phyloP scores from a whole-genome alignment of 176 grass and related monocot genomes.

The Paspalum vaginatum region DNA sequence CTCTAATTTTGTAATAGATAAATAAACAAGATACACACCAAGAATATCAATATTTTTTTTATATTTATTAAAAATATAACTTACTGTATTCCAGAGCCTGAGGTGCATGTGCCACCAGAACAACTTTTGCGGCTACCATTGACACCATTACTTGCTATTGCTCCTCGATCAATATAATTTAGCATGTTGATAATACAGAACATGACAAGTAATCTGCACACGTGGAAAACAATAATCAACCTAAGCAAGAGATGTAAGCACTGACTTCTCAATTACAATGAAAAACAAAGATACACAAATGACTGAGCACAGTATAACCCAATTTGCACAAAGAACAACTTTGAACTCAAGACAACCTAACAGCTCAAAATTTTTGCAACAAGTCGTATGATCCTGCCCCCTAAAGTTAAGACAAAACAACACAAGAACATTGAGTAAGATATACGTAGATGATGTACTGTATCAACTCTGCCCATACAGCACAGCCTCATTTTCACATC shows the following conservation, averaged over 20 bases:
- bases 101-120: constrained; percentile 68
- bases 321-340: constrained; percentile 5
- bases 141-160: constrained; percentile 99
- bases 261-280: too few relatives aligned
- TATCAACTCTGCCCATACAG: neutral
- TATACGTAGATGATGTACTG: too few relatives aligned
- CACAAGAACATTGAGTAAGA: too few relatives aligned
- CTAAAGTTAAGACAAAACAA: neutral
- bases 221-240: constrained; percentile 3
- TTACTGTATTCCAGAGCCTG: constrained; percentile 99
- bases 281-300: neutral
- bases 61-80: constrained; percentile 9
- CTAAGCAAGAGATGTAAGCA: too few relatives aligned
- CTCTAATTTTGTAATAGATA: neutral
- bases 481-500: neutral
- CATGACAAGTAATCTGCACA: constrained; percentile 92
- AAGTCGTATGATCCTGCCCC: neutral
- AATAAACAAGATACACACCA: neutral
- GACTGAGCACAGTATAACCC: neutral
- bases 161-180: constrained; percentile 95
- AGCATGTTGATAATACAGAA: constrained; percentile 97
- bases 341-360: neutral
- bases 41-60: too few relatives aligned
- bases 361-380: neutral
- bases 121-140: constrained; percentile 82